phyloP scores from a whole-genome alignment of 306 rosid species.

The Dicorynia guianensis region DNA sequence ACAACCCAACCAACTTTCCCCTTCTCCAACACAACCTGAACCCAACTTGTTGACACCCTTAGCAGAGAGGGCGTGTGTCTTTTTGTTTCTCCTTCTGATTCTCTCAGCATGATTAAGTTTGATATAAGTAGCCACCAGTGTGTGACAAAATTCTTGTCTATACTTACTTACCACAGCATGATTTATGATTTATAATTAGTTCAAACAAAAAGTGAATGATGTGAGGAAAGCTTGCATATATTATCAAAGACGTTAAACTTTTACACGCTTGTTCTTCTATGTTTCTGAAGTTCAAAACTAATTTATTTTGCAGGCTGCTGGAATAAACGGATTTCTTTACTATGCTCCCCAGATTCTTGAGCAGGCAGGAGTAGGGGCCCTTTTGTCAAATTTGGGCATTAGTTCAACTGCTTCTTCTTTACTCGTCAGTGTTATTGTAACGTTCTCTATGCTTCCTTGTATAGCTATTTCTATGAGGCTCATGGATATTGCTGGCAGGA shows the following conservation, averaged over 20 bases:
- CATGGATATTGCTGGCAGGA: constrained; percentile 79
- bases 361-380: constrained; percentile 61
- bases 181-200: constrained; percentile 18
- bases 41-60: no score
- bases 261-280: constrained; percentile 15
- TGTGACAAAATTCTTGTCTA: constrained; percentile 4
- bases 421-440: constrained; percentile 56
- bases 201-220: constrained; percentile 17
- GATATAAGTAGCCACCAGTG: not conserved
- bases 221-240: constrained; percentile 12
- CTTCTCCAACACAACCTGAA: no score
- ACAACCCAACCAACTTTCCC: no score
- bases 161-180: constrained; percentile 27
- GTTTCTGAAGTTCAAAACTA: constrained; percentile 15
- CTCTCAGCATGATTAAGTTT: no score
- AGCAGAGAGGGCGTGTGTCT: no score
- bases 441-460: constrained; percentile 85
- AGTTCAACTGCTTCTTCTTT: constrained; percentile 61
- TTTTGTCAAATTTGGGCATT: constrained; percentile 64
- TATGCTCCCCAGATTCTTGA: constrained; percentile 77
- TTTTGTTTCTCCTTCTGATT: no score
- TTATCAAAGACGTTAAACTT: not conserved
- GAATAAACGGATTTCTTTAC: constrained; percentile 78
- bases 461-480: constrained; percentile 65
- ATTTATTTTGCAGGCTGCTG: constrained; percentile 60